Evolutionary conservation across 2,329 filamentous ascomycete species (phyloP).

Genomic region (Exophiala lecanii-corni): DNA sequence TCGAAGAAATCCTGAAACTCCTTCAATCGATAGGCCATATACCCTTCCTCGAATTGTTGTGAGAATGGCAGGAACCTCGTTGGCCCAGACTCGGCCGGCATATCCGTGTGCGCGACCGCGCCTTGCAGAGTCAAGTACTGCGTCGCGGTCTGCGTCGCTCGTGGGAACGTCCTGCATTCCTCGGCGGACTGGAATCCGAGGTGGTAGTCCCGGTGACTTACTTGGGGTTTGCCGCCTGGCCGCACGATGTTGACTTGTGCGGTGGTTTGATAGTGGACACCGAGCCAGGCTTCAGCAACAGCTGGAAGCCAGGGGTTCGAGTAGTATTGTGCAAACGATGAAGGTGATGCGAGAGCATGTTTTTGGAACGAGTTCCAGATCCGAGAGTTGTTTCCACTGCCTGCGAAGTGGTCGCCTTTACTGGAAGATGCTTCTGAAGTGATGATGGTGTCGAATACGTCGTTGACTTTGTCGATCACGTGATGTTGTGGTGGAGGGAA

Average conservation of each 20-base stretch:
- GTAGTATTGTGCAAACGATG: conserved; percentile 55
- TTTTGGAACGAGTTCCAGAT: conserved; percentile 66
- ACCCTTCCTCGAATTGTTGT: conserved; percentile 54
- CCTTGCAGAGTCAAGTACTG: conserved; percentile 60
- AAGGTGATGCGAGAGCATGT: conserved; percentile 50
- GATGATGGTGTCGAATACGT: conserved; percentile 48
- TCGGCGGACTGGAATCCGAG: conserved; percentile 56
- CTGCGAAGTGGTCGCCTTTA: conserved; percentile 58
- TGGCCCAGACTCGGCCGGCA: conserved; percentile 55
- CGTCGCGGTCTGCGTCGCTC: conserved; percentile 49
- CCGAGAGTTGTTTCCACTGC: conserved; percentile 52
- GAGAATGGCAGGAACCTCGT: conserved; percentile 59
- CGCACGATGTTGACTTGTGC: conserved; percentile 60
- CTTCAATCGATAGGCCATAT: conserved; percentile 51
- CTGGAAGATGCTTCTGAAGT: conserved; percentile 36
- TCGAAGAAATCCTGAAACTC: conserved; percentile 55
- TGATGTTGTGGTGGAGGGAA: conserved; percentile 36
- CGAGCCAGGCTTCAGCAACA: conserved; percentile 54
- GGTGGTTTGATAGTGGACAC: conserved; percentile 56
- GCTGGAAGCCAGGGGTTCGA: conserved; percentile 55
- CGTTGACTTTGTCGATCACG: conserved; percentile 46
- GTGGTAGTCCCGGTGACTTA: conserved; percentile 60
- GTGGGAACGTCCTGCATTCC: conserved; percentile 46
- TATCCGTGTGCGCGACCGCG: conserved; percentile 58
- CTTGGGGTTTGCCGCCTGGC: conserved; percentile 55